These are phyloP conservation scores for Boletus patriciae DNA, from an alignment of 768 basidiomycete species.

Conservation along the genomic window DNA sequence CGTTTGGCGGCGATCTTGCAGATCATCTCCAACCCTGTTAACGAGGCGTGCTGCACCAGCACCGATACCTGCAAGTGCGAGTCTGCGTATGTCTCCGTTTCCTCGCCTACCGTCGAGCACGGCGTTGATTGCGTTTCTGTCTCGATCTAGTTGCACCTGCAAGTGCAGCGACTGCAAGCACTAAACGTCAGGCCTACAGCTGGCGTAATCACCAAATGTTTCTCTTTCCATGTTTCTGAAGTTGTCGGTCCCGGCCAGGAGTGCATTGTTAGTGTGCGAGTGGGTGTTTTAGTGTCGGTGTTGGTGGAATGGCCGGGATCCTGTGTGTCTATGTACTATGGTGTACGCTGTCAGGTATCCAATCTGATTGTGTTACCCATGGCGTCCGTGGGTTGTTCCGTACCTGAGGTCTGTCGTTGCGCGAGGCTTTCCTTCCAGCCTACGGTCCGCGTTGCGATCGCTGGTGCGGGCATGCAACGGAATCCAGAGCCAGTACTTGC, in stretches of 20 bases:
- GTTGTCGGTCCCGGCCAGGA: no score
- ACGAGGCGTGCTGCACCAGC: constrained; percentile 18
- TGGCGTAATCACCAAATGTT: background rate
- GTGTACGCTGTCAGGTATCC: background rate
- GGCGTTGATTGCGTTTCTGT: background rate
- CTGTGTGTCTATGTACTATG: background rate
- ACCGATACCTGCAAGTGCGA: constrained; percentile 5
- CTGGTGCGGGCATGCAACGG: no score
- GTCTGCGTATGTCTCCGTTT: background rate
- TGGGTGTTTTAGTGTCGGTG: no score
- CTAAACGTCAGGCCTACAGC: background rate
- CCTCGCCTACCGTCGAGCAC: background rate
- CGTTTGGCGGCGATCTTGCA: background rate
- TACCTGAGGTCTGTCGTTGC: no score
- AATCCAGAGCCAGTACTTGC: no score
- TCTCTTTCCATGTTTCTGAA: no score
- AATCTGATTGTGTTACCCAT: background rate
- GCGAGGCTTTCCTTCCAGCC: no score
- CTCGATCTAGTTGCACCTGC: constrained; percentile 8
- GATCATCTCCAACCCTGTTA: constrained; percentile 6
- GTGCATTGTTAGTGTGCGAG: background rate
- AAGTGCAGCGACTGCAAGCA: constrained; percentile 19
- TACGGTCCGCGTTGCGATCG: no score
- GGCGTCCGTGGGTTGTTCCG: background rate
- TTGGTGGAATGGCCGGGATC: background rate